Evolutionary conservation across 768 basidiomycete genomes (phyloP), one percentile per base, ranked within the genome.

Genomic region (Postia placenta): DNA sequence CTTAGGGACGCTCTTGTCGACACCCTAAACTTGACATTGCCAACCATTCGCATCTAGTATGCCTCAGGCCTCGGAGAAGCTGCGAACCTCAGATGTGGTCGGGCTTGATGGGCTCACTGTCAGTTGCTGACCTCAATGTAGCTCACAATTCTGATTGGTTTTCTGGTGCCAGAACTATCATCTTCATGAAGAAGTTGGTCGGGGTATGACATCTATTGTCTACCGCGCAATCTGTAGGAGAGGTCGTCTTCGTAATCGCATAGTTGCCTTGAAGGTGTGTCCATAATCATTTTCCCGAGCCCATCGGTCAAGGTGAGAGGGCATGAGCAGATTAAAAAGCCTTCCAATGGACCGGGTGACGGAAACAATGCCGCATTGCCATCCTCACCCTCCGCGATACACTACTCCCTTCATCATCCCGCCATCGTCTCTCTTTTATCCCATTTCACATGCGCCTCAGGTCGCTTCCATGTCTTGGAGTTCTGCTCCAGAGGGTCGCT

Each of bases 321-420:
- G n/a, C n/a, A n/a, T n/a, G n/a, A n/a, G n/a, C n/a, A n/a, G n/a
- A n/a, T n/a, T n/a, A n/a, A n/a, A n/a, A n/a, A n/a, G n/a, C n/a
- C n/a, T n/a, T n/a, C n/a, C n/a, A n/a, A n/a, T n/a, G n/a, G n/a
- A n/a, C n/a, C n/a, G n/a, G n/a, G n/a, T n/a, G n/a, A n/a, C n/a
- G n/a, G n/a, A n/a, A n/a, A n/a, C n/a, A n/a, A n/a, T n/a, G n/a
- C n/a, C n/a, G n/a, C n/a, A n/a, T n/a, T n/a, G n/a, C n/a, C n/a
- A n/a, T n/a, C 40, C 2, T 30, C 48, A 2, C 56, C 65, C 5
- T 52, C 60, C 15, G 44, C 58, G 0, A 51, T 76, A 23, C 73
- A 77, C 50, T 67, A 66, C 39, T 58, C 69, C 0, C 62, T 79
- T 15, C 70, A 69, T 52, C 78, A 80, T 57, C 78, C 78, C 4